Percentiles rank a stretch among this genome's conserved stretches.
These are phyloP conservation scores for Erodium chrysanthum DNA, from an alignment of 441 rosid genomes.

Conservation along the genomic window DNA sequence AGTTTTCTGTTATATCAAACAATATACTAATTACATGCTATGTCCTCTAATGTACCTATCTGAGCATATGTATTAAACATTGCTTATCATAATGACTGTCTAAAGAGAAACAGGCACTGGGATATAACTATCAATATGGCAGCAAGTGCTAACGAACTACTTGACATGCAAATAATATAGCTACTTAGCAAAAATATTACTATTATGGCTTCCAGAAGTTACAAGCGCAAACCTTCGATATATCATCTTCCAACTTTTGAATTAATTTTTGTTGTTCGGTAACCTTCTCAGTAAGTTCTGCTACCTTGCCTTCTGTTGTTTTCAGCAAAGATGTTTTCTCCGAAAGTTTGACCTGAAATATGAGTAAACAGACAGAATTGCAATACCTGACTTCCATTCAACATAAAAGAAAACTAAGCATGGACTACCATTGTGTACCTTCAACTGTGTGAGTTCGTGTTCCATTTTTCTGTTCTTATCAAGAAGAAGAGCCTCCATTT, in stretches of 20 bases:
- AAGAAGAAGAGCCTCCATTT: slow-evolving; percentile 96
- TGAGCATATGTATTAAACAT: neutral
- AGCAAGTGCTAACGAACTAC: neutral
- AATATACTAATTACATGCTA: neutral
- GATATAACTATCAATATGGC: neutral
- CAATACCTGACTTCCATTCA: slow-evolving; percentile 3
- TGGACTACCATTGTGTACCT: slow-evolving; percentile 34
- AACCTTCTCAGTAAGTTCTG: slow-evolving; percentile 60
- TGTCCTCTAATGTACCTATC: neutral
- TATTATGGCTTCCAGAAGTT: slow-evolving; percentile 17
- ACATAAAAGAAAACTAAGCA: slow-evolving; percentile 5
- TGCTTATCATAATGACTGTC: neutral
- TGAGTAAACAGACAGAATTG: slow-evolving; percentile 16
- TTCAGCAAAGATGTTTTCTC: slow-evolving; percentile 71
- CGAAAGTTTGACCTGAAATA: slow-evolving; percentile 68
- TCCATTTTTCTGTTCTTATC: slow-evolving; percentile 98
- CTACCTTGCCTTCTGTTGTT: slow-evolving; percentile 63
- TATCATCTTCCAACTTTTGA: slow-evolving; percentile 97
- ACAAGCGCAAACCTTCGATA: slow-evolving; percentile 55
- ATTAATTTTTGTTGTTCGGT: slow-evolving; percentile 75
- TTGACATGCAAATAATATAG: neutral
- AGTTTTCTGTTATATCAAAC: slow-evolving; percentile 1
- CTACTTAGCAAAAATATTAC: neutral
- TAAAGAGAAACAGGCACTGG: neutral
- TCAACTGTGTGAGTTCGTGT: slow-evolving; percentile 85